Base-by-base conservation (phyloP, 805 yeast genomes). In the Kuraishia molischiana region DNA sequence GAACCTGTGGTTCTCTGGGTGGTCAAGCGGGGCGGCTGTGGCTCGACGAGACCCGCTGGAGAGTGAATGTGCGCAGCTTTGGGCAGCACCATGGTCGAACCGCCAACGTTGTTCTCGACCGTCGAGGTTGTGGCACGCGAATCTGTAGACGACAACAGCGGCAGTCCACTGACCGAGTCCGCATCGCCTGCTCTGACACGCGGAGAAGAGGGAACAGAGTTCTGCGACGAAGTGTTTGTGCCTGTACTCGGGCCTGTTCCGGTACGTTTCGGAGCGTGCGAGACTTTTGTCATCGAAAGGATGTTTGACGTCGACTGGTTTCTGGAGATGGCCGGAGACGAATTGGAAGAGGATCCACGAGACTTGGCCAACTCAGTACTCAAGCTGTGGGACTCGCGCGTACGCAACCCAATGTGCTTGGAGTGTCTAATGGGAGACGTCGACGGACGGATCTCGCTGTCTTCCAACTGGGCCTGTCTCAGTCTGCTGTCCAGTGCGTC, bases 291-390 rank as follows among this genome's bases (percentile, higher is more conserved):
- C 10, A 15, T 15, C 13, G 34, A 11, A 8, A 34, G 36, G 11
- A 54, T 35, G 33, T 61, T 66, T 6, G 58, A 50, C 4, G 54
- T 39, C 2, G 69, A 64, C 8, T 54, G 62, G 40, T 54, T 58
- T 39, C 69, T 49, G 0, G 71, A 65, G 5, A 44, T 38, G 0
- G 62, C 50, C 1, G 72, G 74, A 4, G 76, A 69, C 3, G 71
- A 53, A 35, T 41, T 46, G 10, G 41, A 22, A 2, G 60, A 55
- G 3, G 61, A 55, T n/a, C 57, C 59, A 31, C 59, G 40, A 19
- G 59, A 54, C 38, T 46, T 53, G n/a, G 55, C 56, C 29, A 54
- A 37, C 4, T 50, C 55, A 15, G 44, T 38, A 0, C 54, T 37
- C n/a, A 53, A 28, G 10, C 41, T 37, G 29, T 47, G 41, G 24